Conservation (phyloP, 1,139 yeast genomes). For the Geotrichum fermentans region DNA sequence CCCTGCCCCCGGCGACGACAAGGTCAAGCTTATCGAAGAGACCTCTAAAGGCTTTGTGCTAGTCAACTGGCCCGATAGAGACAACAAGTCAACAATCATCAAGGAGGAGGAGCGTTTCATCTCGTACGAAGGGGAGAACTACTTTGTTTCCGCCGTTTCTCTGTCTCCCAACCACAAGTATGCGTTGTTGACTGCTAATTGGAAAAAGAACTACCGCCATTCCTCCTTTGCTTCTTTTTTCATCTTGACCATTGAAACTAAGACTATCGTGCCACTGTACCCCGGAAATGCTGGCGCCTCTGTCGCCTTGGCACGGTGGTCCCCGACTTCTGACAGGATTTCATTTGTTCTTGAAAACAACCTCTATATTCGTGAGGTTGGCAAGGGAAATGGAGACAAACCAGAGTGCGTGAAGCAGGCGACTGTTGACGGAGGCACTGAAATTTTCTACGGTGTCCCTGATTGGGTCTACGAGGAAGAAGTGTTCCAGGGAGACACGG, state of each 20-base stretch:
- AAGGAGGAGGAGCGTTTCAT: constrained; percentile 19
- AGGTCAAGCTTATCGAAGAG: constrained; percentile 18
- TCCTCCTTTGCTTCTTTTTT: constrained; percentile 66
- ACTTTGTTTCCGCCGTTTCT: constrained; percentile 28
- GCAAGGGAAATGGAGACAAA: constrained; percentile 24
- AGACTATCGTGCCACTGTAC: constrained; percentile 43
- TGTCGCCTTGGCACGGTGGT: constrained; percentile 60
- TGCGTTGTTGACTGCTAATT: constrained; percentile 51
- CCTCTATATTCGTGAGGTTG: constrained; percentile 48
- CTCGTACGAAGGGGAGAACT: constrained; percentile 23
- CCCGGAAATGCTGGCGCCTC: constrained; percentile 30
- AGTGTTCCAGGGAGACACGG: constrained; percentile 56
- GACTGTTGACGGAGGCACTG: constrained; percentile 62
- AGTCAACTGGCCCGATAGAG: constrained; percentile 29
- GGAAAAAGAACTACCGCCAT: constrained; percentile 64
- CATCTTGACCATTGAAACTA: constrained; percentile 46
- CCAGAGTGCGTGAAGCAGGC: constrained; percentile 41
- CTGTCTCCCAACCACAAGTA: constrained; percentile 41
- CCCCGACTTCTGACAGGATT: constrained; percentile 63
- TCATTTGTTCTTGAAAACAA: constrained; percentile 66
- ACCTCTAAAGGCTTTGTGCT: constrained; percentile 19
- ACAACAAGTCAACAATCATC: constrained; percentile 24
- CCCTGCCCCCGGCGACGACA: constrained; percentile 18
- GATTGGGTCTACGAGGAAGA: constrained; percentile 99
- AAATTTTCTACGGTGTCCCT: constrained; percentile 78